phyloP scores from a whole-genome alignment of 148 eudicot species.

The Pouteria glomerata region DNA sequence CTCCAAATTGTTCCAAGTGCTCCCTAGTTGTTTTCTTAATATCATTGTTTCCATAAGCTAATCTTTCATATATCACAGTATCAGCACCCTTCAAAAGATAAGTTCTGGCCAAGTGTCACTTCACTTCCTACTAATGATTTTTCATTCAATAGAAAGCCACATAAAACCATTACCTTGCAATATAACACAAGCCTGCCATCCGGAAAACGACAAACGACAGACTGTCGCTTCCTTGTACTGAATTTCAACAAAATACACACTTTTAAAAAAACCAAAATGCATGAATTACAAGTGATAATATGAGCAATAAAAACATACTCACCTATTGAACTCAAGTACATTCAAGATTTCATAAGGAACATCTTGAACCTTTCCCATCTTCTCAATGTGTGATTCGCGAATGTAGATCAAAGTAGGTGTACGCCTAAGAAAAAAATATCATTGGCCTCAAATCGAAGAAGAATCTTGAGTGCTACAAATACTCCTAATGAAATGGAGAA shows the following conservation, averaged over 20 bases:
- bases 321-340: slow-evolving; percentile 98
- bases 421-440: slow-evolving; percentile 49
- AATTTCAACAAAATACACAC: slow-evolving; percentile 17
- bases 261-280: too few species aligned
- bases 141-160: slow-evolving; percentile 3
- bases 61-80: slow-evolving; percentile 87
- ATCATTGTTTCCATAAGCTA: slow-evolving; percentile 57
- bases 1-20: slow-evolving; percentile 92
- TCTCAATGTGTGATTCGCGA: slow-evolving; percentile 91
- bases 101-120: slow-evolving; percentile 7
- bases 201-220: slow-evolving; percentile 89
- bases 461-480: slow-evolving; percentile 5
- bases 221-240: slow-evolving; percentile 96
- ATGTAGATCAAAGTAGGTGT: slow-evolving; percentile 89
- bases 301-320: slow-evolving; percentile 13
- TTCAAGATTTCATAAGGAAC: slow-evolving; percentile 86
- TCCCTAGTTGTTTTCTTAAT: slow-evolving; percentile 61
- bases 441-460: slow-evolving; percentile 1
- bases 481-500: background rate
- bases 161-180: slow-evolving; percentile 63
- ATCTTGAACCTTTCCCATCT: slow-evolving; percentile 82
- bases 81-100: slow-evolving; percentile 82
- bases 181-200: slow-evolving; percentile 95
- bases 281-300: slow-evolving; percentile 18
- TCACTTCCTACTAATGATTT: background rate